These are phyloP conservation scores for Mucor racemosus DNA, from an alignment of 371 early-diverging fungal genomes.

Conservation along the genomic window DNA sequence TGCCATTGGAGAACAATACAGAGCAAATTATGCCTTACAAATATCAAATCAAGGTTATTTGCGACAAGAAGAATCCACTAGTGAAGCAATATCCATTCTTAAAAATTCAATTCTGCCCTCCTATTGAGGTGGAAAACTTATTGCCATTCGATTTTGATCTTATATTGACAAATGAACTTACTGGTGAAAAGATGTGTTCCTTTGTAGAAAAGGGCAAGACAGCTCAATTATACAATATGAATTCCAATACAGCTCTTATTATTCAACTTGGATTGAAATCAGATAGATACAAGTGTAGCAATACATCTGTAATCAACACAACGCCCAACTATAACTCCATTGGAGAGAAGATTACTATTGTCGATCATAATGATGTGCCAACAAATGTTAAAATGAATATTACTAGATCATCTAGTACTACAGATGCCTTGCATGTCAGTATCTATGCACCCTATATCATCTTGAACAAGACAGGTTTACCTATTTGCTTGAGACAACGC, in stretches of 20 bases:
- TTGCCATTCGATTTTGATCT: conserved; percentile 76
- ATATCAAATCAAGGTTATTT: conserved; percentile 36
- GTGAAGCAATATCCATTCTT: conserved; percentile 68
- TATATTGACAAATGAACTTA: conserved; percentile 38
- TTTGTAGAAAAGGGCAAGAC: conserved; percentile 56
- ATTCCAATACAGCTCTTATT: conserved; percentile 60
- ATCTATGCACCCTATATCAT: conserved; percentile 62
- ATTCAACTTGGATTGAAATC: conserved; percentile 67
- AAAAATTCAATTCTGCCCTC: conserved; percentile 71
- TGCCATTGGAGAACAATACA: conserved; percentile 19
- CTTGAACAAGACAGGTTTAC: conserved; percentile 76
- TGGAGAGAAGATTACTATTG: conserved; percentile 25
- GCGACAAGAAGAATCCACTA: conserved; percentile 41
- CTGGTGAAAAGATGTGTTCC: conserved; percentile 45
- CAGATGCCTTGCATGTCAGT: conserved; percentile 37
- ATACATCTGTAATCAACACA: conserved; percentile 14
- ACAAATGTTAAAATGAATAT: conserved; percentile 64
- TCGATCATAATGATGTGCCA: conserved; percentile 50
- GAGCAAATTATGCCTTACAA: conserved; percentile 25
- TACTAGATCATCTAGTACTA: conserved; percentile 29
- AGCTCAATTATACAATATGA: conserved; percentile 67
- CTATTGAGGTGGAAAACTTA: conserved; percentile 85
- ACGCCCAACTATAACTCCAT: conserved; percentile 14
- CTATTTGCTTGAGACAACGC: conserved; percentile 42
- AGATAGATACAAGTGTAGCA: conserved; percentile 39